Evolutionary conservation across 2,329 filamentous ascomycete species (phyloP).

Genomic region (Hymenoscyphus repandus): DNA sequence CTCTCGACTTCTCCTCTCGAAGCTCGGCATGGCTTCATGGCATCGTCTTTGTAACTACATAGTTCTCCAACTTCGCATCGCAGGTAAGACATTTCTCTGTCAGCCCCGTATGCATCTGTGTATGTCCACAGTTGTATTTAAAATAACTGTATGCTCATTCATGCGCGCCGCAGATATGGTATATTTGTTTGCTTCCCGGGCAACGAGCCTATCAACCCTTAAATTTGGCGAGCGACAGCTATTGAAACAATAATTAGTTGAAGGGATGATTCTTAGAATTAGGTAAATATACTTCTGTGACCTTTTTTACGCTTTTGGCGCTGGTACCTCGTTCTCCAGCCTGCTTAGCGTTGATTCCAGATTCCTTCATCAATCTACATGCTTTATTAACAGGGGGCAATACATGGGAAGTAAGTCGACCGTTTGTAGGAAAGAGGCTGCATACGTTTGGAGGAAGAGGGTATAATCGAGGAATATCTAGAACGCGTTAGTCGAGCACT

Average conservation of each 20-base stretch:
- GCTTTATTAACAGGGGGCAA: conserved; percentile 11
- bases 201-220: conserved; percentile 23
- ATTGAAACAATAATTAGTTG: neutral
- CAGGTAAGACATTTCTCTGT: no score
- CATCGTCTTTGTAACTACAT: no score
- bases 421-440: neutral
- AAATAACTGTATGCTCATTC: no score
- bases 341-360: conserved; percentile 69
- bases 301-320: conserved; percentile 71
- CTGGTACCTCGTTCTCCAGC: conserved; percentile 68
- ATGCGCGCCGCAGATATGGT: no score
- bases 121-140: no score
- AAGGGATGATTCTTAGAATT: neutral
- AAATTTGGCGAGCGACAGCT: conserved; percentile 29
- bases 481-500: conserved; percentile 3
- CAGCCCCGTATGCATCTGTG: no score
- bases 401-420: neutral
- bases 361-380: conserved; percentile 69
- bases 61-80: no score
- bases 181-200: no score
- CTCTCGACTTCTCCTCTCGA: no score
- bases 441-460: conserved; percentile 66
- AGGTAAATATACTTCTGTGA: conserved; percentile 57
- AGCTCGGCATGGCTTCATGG: no score
- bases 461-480: conserved; percentile 83